phyloP scores from a whole-genome alignment of 768 basidiomycete species.

The Mycena leptocephala region DNA sequence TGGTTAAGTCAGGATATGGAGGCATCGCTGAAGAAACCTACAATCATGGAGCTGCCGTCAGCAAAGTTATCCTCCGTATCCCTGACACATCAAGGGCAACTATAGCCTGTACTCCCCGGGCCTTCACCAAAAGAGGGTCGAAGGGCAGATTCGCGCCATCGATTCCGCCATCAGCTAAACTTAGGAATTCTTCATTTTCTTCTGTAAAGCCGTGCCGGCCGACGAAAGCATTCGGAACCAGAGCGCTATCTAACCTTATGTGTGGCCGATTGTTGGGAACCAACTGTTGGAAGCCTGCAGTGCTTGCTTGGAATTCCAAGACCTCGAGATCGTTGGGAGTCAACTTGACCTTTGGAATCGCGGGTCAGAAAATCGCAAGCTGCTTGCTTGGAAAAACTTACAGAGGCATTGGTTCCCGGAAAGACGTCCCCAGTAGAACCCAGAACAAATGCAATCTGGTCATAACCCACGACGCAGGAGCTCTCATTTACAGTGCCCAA shows the following conservation, averaged over 20 bases:
- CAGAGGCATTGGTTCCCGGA: slow-evolving; percentile 46
- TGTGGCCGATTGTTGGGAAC: slow-evolving; percentile 39
- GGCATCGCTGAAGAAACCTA: background rate
- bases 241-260: slow-evolving; percentile 46
- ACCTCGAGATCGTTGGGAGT: slow-evolving; percentile 5
- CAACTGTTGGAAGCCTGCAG: slow-evolving; percentile 36
- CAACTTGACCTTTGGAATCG: background rate
- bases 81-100: slow-evolving; percentile 64
- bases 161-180: slow-evolving; percentile 59
- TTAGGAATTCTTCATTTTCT: slow-evolving; percentile 47
- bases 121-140: slow-evolving; percentile 64
- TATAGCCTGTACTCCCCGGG: slow-evolving; percentile 64
- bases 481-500: slow-evolving; percentile 56
- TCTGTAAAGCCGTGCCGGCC: slow-evolving; percentile 53
- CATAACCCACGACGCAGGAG: slow-evolving; percentile 52
- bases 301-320: slow-evolving; percentile 22
- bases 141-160: slow-evolving; percentile 62
- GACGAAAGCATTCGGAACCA: slow-evolving; percentile 56
- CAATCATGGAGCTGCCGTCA: slow-evolving; percentile 30
- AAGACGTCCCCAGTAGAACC: slow-evolving; percentile 59
- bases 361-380: background rate
- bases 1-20: background rate
- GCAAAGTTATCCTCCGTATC: slow-evolving; percentile 39
- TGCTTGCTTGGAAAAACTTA: slow-evolving; percentile 19
- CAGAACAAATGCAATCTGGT: slow-evolving; percentile 53